These are phyloP conservation scores for Fusarium multiceps DNA, from an alignment of 2,329 filamentous ascomycete species.

Conservation along the genomic window DNA sequence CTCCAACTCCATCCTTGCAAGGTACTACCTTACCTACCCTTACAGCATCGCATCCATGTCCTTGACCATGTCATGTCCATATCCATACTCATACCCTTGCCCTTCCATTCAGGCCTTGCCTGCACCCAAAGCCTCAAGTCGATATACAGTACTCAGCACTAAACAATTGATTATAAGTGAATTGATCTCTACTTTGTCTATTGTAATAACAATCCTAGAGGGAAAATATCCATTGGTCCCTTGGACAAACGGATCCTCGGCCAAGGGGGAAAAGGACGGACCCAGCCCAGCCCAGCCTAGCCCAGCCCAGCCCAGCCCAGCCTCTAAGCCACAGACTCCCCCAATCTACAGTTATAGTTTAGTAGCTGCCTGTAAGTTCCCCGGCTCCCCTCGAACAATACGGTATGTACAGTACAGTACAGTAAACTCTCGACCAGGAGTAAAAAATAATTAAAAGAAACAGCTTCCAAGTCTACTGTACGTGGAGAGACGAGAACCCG, in stretches of 20 bases:
- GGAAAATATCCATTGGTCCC: not conserved
- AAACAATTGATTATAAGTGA: conserved; percentile 11
- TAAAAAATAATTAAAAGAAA: not conserved
- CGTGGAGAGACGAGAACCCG: not conserved
- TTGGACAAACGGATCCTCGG: conserved; percentile 1
- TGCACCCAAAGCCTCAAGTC: conserved; percentile 5
- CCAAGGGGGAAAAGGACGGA: not conserved
- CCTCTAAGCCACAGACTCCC: conserved; percentile 17
- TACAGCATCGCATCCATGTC: conserved; percentile 4
- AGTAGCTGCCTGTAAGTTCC: not conserved
- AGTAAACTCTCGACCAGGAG: conserved; percentile 2
- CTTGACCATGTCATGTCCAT: not conserved
- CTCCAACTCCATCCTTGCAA: not conserved
- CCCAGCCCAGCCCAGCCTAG: conserved; percentile 13
- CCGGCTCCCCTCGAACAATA: not conserved
- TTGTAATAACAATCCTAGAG: not conserved
- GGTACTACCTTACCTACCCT: not conserved
- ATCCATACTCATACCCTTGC: no score
- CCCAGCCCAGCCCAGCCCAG: conserved; percentile 14
- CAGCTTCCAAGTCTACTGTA: not conserved
- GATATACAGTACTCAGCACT: conserved; percentile 3
- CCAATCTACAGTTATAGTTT: not conserved
- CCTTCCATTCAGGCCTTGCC: not conserved
- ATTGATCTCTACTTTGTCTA: not conserved
- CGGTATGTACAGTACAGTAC: conserved; percentile 1